Percentiles rank a stretch among this genome's conserved stretches.
Conservation (phyloP, 306 rosid genomes). For the Clitoria ternatea region DNA sequence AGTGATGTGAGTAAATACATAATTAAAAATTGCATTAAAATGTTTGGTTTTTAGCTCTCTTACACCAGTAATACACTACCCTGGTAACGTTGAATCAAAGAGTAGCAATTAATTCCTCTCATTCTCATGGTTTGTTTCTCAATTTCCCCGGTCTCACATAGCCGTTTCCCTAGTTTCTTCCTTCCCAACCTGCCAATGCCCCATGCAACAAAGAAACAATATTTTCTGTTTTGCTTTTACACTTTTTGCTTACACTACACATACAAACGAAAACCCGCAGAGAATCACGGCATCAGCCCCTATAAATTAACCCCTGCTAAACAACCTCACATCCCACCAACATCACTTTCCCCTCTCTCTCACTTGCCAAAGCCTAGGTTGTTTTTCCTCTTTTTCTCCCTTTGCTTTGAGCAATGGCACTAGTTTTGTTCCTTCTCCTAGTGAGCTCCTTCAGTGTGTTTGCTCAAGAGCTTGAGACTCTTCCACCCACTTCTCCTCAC, state of each 20-base stretch:
- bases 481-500: conserved; percentile 32
- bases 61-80: too few species aligned
- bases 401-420: not conserved
- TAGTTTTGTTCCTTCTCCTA: not conserved
- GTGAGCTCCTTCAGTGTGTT: conserved; percentile 25
- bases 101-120: too few species aligned
- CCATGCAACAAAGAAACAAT: not conserved
- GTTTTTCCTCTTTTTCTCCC: not conserved
- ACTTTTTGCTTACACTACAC: not conserved
- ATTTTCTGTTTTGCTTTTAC: not conserved
- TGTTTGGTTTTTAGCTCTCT: too few species aligned
- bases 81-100: too few species aligned
- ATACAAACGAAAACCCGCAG: conserved; percentile 29
- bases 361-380: too few species aligned
- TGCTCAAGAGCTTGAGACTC: conserved; percentile 1
- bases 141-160: not conserved
- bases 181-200: not conserved
- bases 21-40: too few species aligned
- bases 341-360: not conserved
- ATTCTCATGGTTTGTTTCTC: too few species aligned
- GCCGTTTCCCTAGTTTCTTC: not conserved
- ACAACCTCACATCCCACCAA: not conserved
- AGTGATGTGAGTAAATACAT: too few species aligned
- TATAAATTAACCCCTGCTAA: conserved; percentile 33
- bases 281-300: conserved; percentile 27